Percentiles rank a stretch among this genome's conserved stretches.
Conservation (phyloP, 176 grass and related monocot species). For the Oropetium thomaeum region DNA sequence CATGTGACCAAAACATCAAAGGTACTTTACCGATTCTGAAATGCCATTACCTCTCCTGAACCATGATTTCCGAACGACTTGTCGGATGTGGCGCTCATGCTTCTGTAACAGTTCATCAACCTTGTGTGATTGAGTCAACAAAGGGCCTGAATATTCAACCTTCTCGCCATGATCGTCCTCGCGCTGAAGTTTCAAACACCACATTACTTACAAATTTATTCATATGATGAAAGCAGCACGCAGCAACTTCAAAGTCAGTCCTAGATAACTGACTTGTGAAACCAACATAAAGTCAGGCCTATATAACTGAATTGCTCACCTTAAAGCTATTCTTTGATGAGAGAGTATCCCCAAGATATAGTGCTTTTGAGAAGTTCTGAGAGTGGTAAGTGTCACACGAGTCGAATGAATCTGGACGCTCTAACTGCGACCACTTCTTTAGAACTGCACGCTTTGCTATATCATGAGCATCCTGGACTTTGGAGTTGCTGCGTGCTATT, state of each 20-base stretch:
- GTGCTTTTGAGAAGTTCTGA: slow-evolving; percentile 54
- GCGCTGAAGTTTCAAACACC: slow-evolving; percentile 31
- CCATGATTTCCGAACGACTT: slow-evolving; percentile 79
- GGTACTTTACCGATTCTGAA: not conserved
- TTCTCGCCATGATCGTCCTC: slow-evolving; percentile 55
- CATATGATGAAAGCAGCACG: slow-evolving; percentile 7
- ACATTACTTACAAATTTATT: not conserved
- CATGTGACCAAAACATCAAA: not conserved
- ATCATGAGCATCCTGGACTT: slow-evolving; percentile 38
- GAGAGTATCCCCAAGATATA: slow-evolving; percentile 44
- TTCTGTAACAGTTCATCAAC: slow-evolving; percentile 87
- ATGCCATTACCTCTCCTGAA: slow-evolving; percentile 69
- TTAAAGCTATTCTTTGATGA: slow-evolving; percentile 54
- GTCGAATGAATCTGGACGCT: slow-evolving; percentile 80
- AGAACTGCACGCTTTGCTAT: slow-evolving; percentile 51
- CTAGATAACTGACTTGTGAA: not conserved
- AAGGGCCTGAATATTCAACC: slow-evolving; percentile 86
- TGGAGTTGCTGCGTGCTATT: slow-evolving; percentile 16
- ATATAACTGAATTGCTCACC: slow-evolving; percentile 45
- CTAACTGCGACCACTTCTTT: slow-evolving; percentile 83
- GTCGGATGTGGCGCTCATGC: slow-evolving; percentile 81
- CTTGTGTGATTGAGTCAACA: slow-evolving; percentile 74
- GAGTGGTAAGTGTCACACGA: slow-evolving; percentile 50
- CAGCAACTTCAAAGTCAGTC: slow-evolving; percentile 9
- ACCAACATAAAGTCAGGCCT: not conserved